Percentiles rank a stretch among this genome's conserved stretches.
Conservation (phyloP, 2,329 filamentous ascomycete genomes). For the Exophiala viscosa region DNA sequence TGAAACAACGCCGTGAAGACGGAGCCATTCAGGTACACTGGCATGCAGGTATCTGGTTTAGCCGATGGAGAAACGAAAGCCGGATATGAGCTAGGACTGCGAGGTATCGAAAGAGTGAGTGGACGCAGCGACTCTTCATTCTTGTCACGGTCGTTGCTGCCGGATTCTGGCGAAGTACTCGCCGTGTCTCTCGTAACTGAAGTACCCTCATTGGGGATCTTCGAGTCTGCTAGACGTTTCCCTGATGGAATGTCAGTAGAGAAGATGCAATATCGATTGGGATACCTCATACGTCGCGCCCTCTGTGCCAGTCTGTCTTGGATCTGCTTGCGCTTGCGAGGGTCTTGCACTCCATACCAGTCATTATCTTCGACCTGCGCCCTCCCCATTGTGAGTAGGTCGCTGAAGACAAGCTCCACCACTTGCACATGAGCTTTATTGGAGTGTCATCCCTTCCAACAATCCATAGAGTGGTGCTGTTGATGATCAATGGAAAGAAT, state of each 20-base stretch:
- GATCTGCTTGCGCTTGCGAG: slow-evolving; percentile 39
- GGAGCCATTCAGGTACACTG: slow-evolving; percentile 19
- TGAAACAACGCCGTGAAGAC: slow-evolving; percentile 33
- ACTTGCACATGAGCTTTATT: too few relatives aligned
- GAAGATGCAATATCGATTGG: not conserved
- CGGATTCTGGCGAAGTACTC: not conserved
- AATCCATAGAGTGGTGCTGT: too few relatives aligned
- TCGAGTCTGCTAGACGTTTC: slow-evolving; percentile 14
- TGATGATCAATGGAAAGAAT: too few relatives aligned
- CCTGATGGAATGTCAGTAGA: slow-evolving; percentile 4
- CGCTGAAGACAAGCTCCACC: too few relatives aligned
- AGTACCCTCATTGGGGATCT: not conserved
- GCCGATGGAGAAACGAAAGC: not conserved
- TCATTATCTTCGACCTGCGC: slow-evolving; percentile 16
- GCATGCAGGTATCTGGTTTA: not conserved
- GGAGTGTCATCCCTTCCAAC: too few relatives aligned
- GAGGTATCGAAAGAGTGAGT: not conserved
- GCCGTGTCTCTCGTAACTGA: not conserved
- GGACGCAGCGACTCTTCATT: not conserved
- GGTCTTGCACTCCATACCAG: slow-evolving; percentile 36
- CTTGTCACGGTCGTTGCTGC: too few relatives aligned
- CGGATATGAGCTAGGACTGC: not conserved
- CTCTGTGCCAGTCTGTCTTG: slow-evolving; percentile 40
- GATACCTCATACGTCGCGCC: slow-evolving; percentile 32
- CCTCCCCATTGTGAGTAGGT: slow-evolving; percentile 1